Evolutionary conservation across 106 monocot genomes (phyloP), one percentile per base, ranked within the genome.

Genomic region (Apostasia shenzhenica): DNA sequence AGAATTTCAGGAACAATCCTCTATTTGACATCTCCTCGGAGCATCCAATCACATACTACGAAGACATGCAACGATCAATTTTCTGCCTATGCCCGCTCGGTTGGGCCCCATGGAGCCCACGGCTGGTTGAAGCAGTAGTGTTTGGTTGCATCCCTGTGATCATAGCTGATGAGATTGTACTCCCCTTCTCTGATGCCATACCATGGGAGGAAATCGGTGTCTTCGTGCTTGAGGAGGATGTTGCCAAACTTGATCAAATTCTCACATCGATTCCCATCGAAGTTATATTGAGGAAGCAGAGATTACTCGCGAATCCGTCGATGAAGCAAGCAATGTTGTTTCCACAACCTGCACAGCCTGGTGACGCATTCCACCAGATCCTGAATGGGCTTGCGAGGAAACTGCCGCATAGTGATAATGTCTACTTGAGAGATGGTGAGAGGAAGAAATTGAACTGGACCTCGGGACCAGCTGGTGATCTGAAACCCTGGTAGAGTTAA

Each of bases 271-370:
- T 68, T 43, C 61, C 76, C 6, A 8, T 39, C 0, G 61, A 69
- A 81, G 87, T 84, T 57, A 82, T 91, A 68, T 43, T 91, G 9
- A 81, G 91, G 72, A 91, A 91, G 41, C 91, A 91, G 14, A 76
- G 91, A 41, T 47, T 91, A 44, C 81, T 91, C 38, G 91, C 91
- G 1, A 91, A 87, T 51, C 91, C 91, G 51, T 91, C 91, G 2
- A 91, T 91, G 91, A 91, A 91, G 73, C 87, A 84, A 69, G 91
- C 91, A 6, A 91, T 91, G 91, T 50, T 91, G 50, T 91, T 91
- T 63, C 91, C 91, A 1, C 91, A 91, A 49, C 91, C 91, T 41
- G 87, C 82, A 7, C 78, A 87, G 53, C 62, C 91, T 1, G 84
- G 91, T 4, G 91, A 91, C 54, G 91, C 91, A 8, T 91, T 91